Evolutionary conservation across 345 rosid genomes (phyloP), one percentile per base, ranked within the genome.

Genomic region (Lepidium sativum): DNA sequence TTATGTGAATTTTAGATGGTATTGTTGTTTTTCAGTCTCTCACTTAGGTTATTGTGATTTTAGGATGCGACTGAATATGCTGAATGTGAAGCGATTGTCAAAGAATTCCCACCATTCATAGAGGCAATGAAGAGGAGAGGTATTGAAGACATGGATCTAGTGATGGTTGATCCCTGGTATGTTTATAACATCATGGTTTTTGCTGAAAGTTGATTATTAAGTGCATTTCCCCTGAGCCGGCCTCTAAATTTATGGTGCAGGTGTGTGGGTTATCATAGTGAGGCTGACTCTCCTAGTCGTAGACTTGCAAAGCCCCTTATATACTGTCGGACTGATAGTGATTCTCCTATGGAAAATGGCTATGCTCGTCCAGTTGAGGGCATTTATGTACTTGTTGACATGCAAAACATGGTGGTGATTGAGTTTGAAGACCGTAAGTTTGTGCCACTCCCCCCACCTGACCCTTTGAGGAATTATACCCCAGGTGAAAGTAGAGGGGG

Each of bases 331-430:
- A 91, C 94, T 50, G 89, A 86, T 80, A 91, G 96, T 73, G 97
- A 91, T 73, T 84, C 83, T 37, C 97, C 96, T 9, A 82, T 91
- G 97, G 97, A 91, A 80, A 91, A 91, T 81, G 97, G 97, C 57
- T 91, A 91, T 82, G 96, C 94, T 50, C 88, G 91, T 42, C 97
- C 94, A 69, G 96, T 91, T 63, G 96, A 91, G 76, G 97, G 94
- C 17, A 81, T 91, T 65, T 74, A 83, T 75, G 83, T 88, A 6
- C 86, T 91, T 65, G 94, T 88, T 52, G 96, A 88, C 73, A 84
- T 91, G 88, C 97, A 88, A 73, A 86, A 88, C 76, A 91, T 91
- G 97, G 83, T 77, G 66, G 86, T 88, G 38, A 80, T 88, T 65
- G 94, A 88, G 57, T 91, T 83, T 65, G 97, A 91, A 76, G 96